Evolutionary conservation across 2,329 filamentous ascomycete genomes (phyloP), one percentile per base, ranked within the genome.

Genomic region (Aspergillus alliaceus): DNA sequence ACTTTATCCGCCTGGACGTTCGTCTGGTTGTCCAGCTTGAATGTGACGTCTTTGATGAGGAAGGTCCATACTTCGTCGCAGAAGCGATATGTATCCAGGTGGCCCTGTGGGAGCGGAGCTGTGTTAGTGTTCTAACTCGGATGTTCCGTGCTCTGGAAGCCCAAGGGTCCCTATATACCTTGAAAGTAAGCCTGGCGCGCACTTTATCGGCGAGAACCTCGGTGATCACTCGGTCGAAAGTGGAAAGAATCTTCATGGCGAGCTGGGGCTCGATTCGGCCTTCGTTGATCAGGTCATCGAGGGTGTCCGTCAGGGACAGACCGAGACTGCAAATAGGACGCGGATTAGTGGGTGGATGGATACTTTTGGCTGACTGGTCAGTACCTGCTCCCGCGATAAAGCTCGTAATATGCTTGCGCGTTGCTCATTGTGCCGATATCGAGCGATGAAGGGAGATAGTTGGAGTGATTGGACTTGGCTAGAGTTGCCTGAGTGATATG

Each of bases 31-130:
- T 98, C 93, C 80, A 98, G 89, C 80, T 99, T 99, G 81, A 99
- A 98, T n/a, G 88, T 92, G 55, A 98, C 93, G 65, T 98, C 95
- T 78, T 97, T 97, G 78, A 99, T 96, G 57, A 99, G 85, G 76
- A 99, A 99, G 1, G 95, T 99, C 95, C 95, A 99, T 58, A 99
- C 95, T 79, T 99, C 95, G 78, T 99, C 95, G 80, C 95, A 99
- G 84, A 99, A 99, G 66, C 95, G 90, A 81, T 99, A 99, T 15
- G 95, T 98, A 74, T 98, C 93, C 62, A 99, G 87, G 72, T 96
- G 95, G 48, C 95, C 95, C 93, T 97, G 52, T 25, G 32, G 67
- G 51, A 54, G 50, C 52, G 44, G 35, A 51, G 40, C 40, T 35
- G 35, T 52, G 57, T 69, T 50, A 71, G 59, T 56, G 27, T 18